Conservation (phyloP, 2,329 filamentous ascomycete genomes). For the Arthrobotrys conoides region DNA sequence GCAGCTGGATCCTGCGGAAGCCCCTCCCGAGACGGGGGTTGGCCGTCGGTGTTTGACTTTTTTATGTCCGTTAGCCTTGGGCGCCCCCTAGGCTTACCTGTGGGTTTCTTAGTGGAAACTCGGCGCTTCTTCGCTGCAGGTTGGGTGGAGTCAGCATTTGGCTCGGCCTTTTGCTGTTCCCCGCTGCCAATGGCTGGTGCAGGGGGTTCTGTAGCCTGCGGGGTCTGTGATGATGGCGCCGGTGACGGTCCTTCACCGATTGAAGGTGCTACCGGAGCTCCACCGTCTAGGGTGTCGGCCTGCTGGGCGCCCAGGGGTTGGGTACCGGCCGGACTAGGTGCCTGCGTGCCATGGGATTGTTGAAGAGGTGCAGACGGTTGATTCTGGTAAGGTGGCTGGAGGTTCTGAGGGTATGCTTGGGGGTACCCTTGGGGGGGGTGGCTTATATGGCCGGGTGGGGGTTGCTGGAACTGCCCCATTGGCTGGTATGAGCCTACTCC, state of each 20-base stretch:
- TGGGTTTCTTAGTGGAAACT: slow-evolving; percentile 54
- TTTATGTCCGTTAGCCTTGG: slow-evolving; percentile 57
- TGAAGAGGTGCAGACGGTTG: slow-evolving; percentile 4
- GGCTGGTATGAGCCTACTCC: slow-evolving; percentile 28
- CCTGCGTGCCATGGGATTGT: slow-evolving; percentile 35
- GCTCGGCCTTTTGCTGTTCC: slow-evolving; percentile 44
- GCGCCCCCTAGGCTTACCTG: slow-evolving; percentile 56
- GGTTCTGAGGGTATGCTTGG: slow-evolving; percentile 26
- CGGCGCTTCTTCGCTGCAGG: slow-evolving; percentile 53
- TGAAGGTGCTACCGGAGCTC: slow-evolving; percentile 10
- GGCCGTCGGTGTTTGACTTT: slow-evolving; percentile 49
- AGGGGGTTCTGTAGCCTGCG: slow-evolving; percentile 15
- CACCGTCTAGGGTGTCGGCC: slow-evolving; percentile 14
- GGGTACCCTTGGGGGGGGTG: slow-evolving; percentile 34
- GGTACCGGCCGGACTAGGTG: slow-evolving; percentile 21
- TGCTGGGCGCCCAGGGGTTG: slow-evolving; percentile 10
- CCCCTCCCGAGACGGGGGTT: slow-evolving; percentile 55
- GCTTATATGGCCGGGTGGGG: slow-evolving; percentile 34
- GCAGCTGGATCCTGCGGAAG: slow-evolving; percentile 60
- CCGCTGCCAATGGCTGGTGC: slow-evolving; percentile 36
- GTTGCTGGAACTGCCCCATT: slow-evolving; percentile 36
- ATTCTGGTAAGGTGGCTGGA: slow-evolving; percentile 34
- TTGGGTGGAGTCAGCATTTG: slow-evolving; percentile 41
- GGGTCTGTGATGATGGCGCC: slow-evolving; percentile 26
- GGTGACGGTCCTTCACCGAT: slow-evolving; percentile 35